These are phyloP conservation scores for Yarrowia yakushimensis DNA, from an alignment of 805 yeast species.

Conservation along the genomic window DNA sequence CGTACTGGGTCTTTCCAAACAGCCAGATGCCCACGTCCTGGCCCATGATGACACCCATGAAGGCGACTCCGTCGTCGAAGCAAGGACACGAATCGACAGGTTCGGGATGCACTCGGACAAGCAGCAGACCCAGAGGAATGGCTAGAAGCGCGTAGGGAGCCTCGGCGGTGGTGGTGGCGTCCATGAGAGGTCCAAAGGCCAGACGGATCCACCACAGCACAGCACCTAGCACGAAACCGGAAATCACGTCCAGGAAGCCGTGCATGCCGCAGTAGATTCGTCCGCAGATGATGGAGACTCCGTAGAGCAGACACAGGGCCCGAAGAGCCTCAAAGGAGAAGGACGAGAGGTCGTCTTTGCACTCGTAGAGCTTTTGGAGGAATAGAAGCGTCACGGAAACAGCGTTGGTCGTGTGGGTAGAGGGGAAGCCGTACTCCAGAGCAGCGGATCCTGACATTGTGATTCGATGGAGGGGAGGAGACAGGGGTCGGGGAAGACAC, in stretches of 20 bases:
- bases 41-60: slow-evolving; percentile 82
- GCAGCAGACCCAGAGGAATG: slow-evolving; percentile 43
- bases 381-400: slow-evolving; percentile 67
- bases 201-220: slow-evolving; percentile 49
- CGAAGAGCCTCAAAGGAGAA: slow-evolving; percentile 13
- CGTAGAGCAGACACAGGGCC: slow-evolving; percentile 44
- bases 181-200: slow-evolving; percentile 45
- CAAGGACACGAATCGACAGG: slow-evolving; percentile 96
- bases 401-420: slow-evolving; percentile 93
- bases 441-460: slow-evolving; percentile 90
- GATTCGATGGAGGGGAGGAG: slow-evolving; percentile 87
- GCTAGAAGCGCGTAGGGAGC: slow-evolving; percentile 22
- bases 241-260: slow-evolving; percentile 71
- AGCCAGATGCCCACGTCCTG: slow-evolving; percentile 49
- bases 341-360: slow-evolving; percentile 12
- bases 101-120: slow-evolving; percentile 68
- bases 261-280: slow-evolving; percentile 97
- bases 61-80: slow-evolving; percentile 91
- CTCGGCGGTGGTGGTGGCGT: slow-evolving; percentile 40
- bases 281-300: slow-evolving; percentile 66
- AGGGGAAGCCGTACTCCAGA: slow-evolving; percentile 92
- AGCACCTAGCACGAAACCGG: slow-evolving; percentile 66
- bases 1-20: slow-evolving; percentile 11
- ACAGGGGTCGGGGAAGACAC: slow-evolving; percentile 86
- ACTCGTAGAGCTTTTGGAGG: slow-evolving; percentile 29